Evolutionary conservation across 2,329 filamentous ascomycete genomes (phyloP), one percentile per base, ranked within the genome.

Genomic region (Aspergillus flavus): DNA sequence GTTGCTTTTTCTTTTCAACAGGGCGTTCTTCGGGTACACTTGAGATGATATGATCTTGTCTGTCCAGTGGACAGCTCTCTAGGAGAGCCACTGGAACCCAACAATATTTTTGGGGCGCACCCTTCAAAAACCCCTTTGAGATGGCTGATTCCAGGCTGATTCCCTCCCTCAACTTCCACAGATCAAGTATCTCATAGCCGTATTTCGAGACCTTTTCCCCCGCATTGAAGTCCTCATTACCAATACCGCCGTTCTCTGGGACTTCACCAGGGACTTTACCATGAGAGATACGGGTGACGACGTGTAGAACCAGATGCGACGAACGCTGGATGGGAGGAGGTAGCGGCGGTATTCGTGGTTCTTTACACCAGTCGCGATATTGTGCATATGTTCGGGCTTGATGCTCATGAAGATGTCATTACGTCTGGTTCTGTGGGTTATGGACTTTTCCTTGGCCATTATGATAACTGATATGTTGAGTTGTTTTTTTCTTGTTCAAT

Each of bases 291-390:
- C 80, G 80, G 16, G 86, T 87, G 82, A 90, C 87, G 79, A 85
- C 19, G 81, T 80, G 66, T 88, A 87, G 19, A 90, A 79, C 88
- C 88, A 91, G 68, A 89, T 81, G n/a, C 88, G 86, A 21, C 75
- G 79, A 6, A 89, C 85, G 19, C 82, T 79, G 3, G 78, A 71
- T 12, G 63, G 64, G 1, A 90, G 82, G 56, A 80, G 82, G 76
- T 85, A 89, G 19, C 78, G 75, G 50, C 87, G 81, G 63, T 85
- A 84, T 58, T 89, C 81, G 69, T 88, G 82, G 60, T 86, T 80
- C 60, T 84, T 84, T 3, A 48, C 14, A 1, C 60, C 21, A 4
- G 36, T 45, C 14, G 46, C 63, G 28, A 68, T 69, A 19, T 67
- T 68, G 23, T 21, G 71, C n/a, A 87, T 79, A 2, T 82, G 79